Evolutionary conservation across 2,329 filamentous ascomycete species (phyloP).

Genomic region (Xylariales sp.): DNA sequence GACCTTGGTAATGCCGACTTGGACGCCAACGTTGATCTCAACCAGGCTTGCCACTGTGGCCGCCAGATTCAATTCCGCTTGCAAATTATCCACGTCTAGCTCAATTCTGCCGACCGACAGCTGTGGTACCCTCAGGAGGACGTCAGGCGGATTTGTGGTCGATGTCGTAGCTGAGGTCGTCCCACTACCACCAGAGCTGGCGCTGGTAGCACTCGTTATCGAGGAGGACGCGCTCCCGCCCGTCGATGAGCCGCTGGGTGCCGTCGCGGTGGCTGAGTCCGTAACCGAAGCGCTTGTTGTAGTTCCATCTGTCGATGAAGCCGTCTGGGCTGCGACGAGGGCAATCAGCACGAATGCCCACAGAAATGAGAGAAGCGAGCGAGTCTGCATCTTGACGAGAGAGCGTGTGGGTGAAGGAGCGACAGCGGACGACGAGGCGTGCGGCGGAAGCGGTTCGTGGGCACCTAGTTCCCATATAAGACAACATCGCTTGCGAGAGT

Average conservation of each 20-base stretch:
- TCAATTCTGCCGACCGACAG: constrained; percentile 56
- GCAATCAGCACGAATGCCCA: constrained; percentile 25
- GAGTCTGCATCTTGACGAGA: constrained; percentile 17
- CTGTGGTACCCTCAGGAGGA: constrained; percentile 52
- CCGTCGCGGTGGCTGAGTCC: constrained; percentile 8
- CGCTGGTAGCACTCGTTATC: constrained; percentile 11
- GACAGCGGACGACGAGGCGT: constrained; percentile 6
- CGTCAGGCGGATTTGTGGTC: constrained; percentile 44
- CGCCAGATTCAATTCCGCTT: constrained; percentile 55
- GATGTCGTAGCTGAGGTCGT: constrained; percentile 22
- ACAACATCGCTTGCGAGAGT: constrained; percentile 3
- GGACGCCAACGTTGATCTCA: constrained; percentile 47
- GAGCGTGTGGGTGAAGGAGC: constrained; percentile 15
- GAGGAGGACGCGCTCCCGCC: constrained; percentile 9
- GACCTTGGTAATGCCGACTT: constrained; percentile 44
- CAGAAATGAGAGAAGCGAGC: constrained; percentile 22
- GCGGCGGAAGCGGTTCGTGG: background rate
- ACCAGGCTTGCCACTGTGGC: constrained; percentile 57
- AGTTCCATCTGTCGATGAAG: constrained; percentile 19
- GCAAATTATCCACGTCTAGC: constrained; percentile 53
- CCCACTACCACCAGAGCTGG: constrained; percentile 15
- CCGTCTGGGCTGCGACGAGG: constrained; percentile 27
- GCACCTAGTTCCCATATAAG: constrained; percentile 17
- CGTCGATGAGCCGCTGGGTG: constrained; percentile 4
- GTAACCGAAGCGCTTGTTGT: constrained; percentile 15